Base-by-base conservation (phyloP, 495 filamentous ascomycete genomes). In the Trichoderma erinaceum region DNA sequence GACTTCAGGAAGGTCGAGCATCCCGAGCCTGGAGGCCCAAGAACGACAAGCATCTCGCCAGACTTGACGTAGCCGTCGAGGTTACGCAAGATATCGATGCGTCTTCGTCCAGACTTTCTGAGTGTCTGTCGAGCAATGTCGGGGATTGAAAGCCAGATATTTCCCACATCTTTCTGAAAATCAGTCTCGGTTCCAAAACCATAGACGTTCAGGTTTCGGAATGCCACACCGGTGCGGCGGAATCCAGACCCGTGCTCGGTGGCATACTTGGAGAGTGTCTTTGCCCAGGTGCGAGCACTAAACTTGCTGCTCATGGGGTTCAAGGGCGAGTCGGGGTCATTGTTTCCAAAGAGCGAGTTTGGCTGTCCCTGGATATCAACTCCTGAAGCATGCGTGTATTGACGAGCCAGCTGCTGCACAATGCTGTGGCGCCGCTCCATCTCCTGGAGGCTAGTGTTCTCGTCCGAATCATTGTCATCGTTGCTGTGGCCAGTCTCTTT, bases 11-110 rank as follows among this genome's bases (percentile, higher is more conserved):
- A 87, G 5, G 89, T 91, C 16, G 88, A 87, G 69, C 87, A 90
- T 32, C 89, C 89, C 68, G 84, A 84, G 70, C 87, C 90, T 16
- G 90, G 90, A 29, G 86, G 82, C 16, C 90, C 90, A 21, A 93
- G 82, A 0, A 92, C 90, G 21, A 92, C 82, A 43, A 93, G 78
- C 89, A 92, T 91, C 77, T 93, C 89, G 11, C 90, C 90, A 21
- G 82, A 84, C 69, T 85, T 82, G 13, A 92, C 80, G 12, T 91
- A 71, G 13, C 90, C 90, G 52, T 89, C 87, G 68, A 91, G 88
- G 35, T 87, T 79, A 18, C 82, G 84, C 66, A 92, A 75, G 68
- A 92, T 91, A 63, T 89, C 75, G 74, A 89, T 88, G 74, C 85
- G 83, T 48, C 81, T 80, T 63, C 78, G 73, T 5, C 65, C 63